A percentile compares a stretch with the other conserved stretches of the same genome.
Conservation (phyloP, 2,329 filamentous ascomycete genomes). For the Aspergillus fumigatus region DNA sequence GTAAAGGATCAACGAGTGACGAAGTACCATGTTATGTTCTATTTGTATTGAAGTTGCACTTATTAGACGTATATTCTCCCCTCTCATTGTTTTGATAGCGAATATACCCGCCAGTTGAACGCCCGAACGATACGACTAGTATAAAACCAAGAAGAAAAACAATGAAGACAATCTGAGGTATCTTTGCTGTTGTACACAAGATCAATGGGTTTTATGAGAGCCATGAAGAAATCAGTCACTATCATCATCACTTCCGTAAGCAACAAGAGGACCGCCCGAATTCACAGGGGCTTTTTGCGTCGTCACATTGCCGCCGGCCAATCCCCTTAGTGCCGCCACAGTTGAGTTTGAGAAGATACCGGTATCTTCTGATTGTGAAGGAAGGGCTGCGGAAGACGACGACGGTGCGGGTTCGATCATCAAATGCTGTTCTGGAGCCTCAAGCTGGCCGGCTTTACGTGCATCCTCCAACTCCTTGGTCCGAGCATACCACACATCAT, state of each 20-base stretch:
- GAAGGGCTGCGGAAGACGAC: constrained; percentile 35
- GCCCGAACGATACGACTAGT: neutral
- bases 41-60: constrained; percentile 6
- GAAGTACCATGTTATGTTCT: constrained; percentile 12
- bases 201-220: neutral
- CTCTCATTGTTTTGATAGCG: constrained; percentile 9
- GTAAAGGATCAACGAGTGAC: constrained; percentile 7
- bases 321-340: constrained; percentile 68
- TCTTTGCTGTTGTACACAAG: constrained; percentile 10
- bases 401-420: constrained; percentile 45
- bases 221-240: constrained; percentile 45
- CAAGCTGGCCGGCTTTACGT: constrained; percentile 54
- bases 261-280: constrained; percentile 68
- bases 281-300: constrained; percentile 41
- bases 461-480: constrained; percentile 66
- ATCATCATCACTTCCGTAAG: constrained; percentile 87
- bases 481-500: constrained; percentile 86
- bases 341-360: constrained; percentile 81
- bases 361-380: constrained; percentile 36
- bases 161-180: constrained; percentile 1
- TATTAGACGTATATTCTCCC: constrained; percentile 7
- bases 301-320: constrained; percentile 39
- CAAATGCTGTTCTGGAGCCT: constrained; percentile 42
- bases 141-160: neutral
- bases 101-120: neutral